A percentile compares a stretch with the other conserved stretches of the same genome.
phyloP scores from a whole-genome alignment of 2,329 filamentous ascomycete species.

The Intubia oerlemansii region DNA sequence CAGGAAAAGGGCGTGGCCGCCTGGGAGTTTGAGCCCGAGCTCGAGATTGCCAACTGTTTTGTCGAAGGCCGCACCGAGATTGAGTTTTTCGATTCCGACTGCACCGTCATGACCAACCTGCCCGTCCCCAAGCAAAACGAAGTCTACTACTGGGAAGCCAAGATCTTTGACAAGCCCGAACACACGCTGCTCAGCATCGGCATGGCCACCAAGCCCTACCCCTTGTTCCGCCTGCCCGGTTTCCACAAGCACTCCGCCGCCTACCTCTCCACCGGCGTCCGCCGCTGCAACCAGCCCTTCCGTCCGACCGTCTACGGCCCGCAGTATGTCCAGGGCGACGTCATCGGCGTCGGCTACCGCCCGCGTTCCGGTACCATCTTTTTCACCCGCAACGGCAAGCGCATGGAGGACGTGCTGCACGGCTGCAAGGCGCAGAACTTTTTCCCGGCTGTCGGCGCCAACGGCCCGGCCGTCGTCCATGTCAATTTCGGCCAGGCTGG shows the following conservation, averaged over 20 bases:
- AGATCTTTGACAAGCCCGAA: conserved; percentile 95
- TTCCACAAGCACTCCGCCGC: conserved; percentile 86
- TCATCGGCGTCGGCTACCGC: conserved; percentile 86
- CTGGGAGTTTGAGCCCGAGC: conserved; percentile 98
- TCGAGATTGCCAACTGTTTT: conserved; percentile 97
- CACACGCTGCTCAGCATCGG: conserved; percentile 72
- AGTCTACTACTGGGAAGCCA: conserved; percentile 98
- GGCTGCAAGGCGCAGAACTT: conserved; percentile 90
- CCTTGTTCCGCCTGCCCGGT: conserved; percentile 78
- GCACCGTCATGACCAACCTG: conserved; percentile 89
- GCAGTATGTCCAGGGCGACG: conserved; percentile 75
- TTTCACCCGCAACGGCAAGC: conserved; percentile 96
- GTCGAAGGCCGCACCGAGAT: conserved; percentile 93
- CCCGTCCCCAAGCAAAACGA: conserved; percentile 98
- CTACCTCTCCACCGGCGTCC: conserved; percentile 71
- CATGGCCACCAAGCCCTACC: conserved; percentile 92
- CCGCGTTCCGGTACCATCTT: conserved; percentile 89
- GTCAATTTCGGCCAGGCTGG: conserved; percentile 97
- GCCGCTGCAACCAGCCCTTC: conserved; percentile 88
- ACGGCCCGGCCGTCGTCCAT: conserved; percentile 77
- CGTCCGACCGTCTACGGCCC: conserved; percentile 60
- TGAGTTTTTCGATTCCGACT: conserved; percentile 96
- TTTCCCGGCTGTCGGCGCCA: conserved; percentile 92
- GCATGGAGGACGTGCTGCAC: conserved; percentile 82
- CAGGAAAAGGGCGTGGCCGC: conserved; percentile 99